Evolutionary conservation across 768 basidiomycete genomes (phyloP), one percentile per base, ranked within the genome.

Genomic region (Mycena filopes): DNA sequence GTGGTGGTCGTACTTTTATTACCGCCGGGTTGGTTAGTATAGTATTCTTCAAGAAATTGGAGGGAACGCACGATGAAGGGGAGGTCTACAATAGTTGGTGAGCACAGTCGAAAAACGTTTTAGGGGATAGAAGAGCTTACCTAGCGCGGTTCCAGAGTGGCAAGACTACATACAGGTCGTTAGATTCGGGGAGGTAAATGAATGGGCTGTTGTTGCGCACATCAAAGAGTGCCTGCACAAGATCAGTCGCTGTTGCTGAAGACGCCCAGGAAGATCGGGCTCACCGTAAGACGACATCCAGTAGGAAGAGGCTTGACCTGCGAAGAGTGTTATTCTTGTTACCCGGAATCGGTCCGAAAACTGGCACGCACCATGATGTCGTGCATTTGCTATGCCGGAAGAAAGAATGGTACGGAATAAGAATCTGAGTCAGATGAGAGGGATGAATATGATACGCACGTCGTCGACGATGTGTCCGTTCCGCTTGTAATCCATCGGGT

Each of bases 401-500:
- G 31, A 40, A n/a, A n/a, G n/a, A n/a, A n/a, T n/a, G n/a, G n/a
- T n/a, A n/a, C n/a, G 42, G 20, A 43, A 42, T 16, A 13, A 57
- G 21, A 25, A 18, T 21, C 21, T 43, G 42, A 60, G 23, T 4
- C 4, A 28, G 21, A n/a, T 3, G 26, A 13, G 54, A 2, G 31
- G n/a, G n/a, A n/a, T n/a, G n/a, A n/a, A n/a, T n/a, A n/a, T 28
- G 33, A 54, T 49, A 20, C 82, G 13, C 54, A 85, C 86, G 74
- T 87, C 85, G 70, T 87, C 97, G 20, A 95, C 78, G 58, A 99
- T 96, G 58, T 91, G 84, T 0, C 95, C 93, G 0, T 81, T 80
- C 43, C 80, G 77, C 80, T 93, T 85, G 81, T 89, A 93, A 76
- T 99, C 97, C 21, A 96, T 74, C 0, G 97, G 98, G 74, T 89